A percentile compares a stretch with the other conserved stretches of the same genome.
Evolutionary conservation across 352 stramenopile genomes (phyloP).

Genomic region (Phytophthora pisi): DNA sequence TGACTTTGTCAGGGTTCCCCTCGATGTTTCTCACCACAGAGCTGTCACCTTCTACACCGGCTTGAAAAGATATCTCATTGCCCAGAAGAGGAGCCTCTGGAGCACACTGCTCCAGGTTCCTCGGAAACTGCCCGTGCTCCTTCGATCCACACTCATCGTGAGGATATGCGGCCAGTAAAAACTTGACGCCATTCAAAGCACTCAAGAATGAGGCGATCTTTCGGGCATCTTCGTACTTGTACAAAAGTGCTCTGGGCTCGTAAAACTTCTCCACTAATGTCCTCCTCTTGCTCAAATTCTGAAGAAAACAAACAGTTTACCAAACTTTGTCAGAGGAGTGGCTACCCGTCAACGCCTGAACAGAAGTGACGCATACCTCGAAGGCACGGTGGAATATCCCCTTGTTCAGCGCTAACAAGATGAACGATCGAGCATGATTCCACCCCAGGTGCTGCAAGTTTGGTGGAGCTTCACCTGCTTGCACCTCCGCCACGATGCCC

Average conservation of each 20-base stretch:
- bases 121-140: slow-evolving; percentile 34
- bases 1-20: slow-evolving; percentile 54
- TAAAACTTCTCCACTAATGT: slow-evolving; percentile 70
- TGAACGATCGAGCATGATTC: slow-evolving; percentile 65
- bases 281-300: slow-evolving; percentile 78
- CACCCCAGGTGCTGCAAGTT: slow-evolving; percentile 68
- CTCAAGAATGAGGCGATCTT: slow-evolving; percentile 66
- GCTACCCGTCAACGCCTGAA: background rate
- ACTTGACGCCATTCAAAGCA: slow-evolving; percentile 75
- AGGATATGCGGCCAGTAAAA: slow-evolving; percentile 49
- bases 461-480: slow-evolving; percentile 31
- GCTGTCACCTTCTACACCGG: slow-evolving; percentile 32
- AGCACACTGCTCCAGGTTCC: slow-evolving; percentile 60
- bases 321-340: background rate
- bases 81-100: slow-evolving; percentile 48
- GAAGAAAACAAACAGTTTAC: background rate
- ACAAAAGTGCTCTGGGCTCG: slow-evolving; percentile 59
- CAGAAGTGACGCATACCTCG: slow-evolving; percentile 41
- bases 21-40: slow-evolving; percentile 33
- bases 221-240: slow-evolving; percentile 62
- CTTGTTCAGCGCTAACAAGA: slow-evolving; percentile 76
- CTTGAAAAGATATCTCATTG: slow-evolving; percentile 26
- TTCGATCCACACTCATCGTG: slow-evolving; percentile 18
- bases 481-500: slow-evolving; percentile 64
- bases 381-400: slow-evolving; percentile 77